Conservation (phyloP, 345 rosid species). For the Arabidopsis arenosa region DNA sequence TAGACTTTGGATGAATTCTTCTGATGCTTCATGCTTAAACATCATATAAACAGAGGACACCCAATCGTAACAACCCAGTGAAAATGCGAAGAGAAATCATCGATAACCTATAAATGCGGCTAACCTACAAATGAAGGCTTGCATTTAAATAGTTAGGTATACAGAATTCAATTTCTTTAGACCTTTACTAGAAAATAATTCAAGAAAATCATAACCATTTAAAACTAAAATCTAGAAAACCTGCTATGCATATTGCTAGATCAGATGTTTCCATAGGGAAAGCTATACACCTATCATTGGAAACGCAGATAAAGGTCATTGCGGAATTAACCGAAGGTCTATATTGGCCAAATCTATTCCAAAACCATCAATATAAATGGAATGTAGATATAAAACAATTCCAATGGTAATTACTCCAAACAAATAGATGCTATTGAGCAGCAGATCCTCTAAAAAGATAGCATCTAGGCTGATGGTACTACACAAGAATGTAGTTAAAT, state of each 20-base stretch:
- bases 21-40: background rate
- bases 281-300: background rate
- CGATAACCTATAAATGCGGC: background rate
- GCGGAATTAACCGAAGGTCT: background rate
- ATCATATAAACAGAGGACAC: background rate
- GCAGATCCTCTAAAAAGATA: background rate
- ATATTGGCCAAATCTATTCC: background rate
- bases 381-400: background rate
- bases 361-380: background rate
- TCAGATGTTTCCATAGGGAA: background rate
- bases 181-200: background rate
- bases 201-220: background rate
- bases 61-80: background rate
- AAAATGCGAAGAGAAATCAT: background rate
- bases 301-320: background rate
- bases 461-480: background rate
- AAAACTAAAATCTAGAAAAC: background rate
- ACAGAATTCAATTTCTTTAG: background rate
- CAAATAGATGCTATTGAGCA: background rate
- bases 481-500: background rate
- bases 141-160: background rate
- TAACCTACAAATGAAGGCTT: background rate
- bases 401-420: background rate
- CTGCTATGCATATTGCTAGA: background rate
- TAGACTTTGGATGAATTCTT: conserved; percentile 9